Base-by-base conservation (phyloP, 2,329 filamentous ascomycete genomes). In the Didymella pomorum region DNA sequence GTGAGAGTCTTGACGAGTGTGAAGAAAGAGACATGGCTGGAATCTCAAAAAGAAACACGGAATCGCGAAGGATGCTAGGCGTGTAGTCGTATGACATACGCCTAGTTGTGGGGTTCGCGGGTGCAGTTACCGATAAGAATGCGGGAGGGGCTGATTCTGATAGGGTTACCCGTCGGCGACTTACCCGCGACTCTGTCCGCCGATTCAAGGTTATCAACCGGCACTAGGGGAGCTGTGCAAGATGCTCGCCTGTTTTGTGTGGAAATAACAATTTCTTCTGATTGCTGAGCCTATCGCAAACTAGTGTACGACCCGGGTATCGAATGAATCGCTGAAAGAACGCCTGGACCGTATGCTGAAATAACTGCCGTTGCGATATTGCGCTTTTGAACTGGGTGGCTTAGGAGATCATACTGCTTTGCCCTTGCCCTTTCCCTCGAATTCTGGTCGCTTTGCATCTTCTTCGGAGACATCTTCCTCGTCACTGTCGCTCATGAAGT, bases 401-500 rank as follows among this genome's bases (percentile, higher is more conserved):
- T 33, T 26, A 26, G 26, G 35, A 33, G 23, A 47, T 54, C 41
- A 58, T 16, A 41, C 39, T 44, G 70, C 76, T 69, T 78, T 83
- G 62, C 64, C 80, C 69, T 79, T 82, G 44, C 73, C 78, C 64
- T 79, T 82, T 20, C 74, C 79, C 57, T 79, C 71, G 18, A 71
- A 67, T 25, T 62, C 60, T 9, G 61, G 58, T 16, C 54, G 57
- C 46, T 74, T 70, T 3, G 49, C 59, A 28, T 76, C 73, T 53
- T 75, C 72, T 25, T 73, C 76, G 4, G 68, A 72, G 0, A 74
- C 64, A 0, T 78, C 77, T 18, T 80, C 79, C 10, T 80, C 80
- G 25, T 81, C 79, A 26, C 78, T 79, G 20, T 81, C 78, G 53
- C 78, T 80, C 67, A 80, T 77, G 50, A 76, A 75, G 52, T 77